A percentile compares a stretch with the other conserved stretches of the same genome.
These are phyloP conservation scores for Eucommia ulmoides DNA, from an alignment of 257 asterid genomes.

Conservation along the genomic window DNA sequence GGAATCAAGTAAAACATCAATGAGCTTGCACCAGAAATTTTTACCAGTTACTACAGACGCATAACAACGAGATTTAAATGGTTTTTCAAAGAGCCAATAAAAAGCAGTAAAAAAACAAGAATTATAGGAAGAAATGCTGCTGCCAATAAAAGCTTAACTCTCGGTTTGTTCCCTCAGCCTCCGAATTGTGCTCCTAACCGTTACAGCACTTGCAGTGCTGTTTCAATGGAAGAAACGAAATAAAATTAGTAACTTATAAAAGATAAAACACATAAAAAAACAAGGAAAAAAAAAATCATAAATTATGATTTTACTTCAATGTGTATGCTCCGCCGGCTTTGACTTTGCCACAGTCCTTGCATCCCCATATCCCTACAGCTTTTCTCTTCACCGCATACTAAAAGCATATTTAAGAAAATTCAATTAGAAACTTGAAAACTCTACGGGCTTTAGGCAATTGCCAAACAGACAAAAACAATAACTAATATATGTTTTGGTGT, in stretches of 20 bases:
- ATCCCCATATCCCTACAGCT: slow-evolving; percentile 42
- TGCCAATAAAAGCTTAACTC: slow-evolving; percentile 22
- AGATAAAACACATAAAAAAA: neutral
- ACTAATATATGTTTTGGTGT: neutral
- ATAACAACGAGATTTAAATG: too few relatives aligned
- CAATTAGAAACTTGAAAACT: neutral
- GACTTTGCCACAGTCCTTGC: slow-evolving; percentile 42
- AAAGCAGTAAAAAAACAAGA: too few relatives aligned
- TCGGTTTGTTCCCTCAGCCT: slow-evolving; percentile 39
- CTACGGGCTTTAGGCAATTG: too few relatives aligned
- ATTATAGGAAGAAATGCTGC: too few relatives aligned
- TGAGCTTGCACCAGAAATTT: too few relatives aligned
- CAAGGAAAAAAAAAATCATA: too few relatives aligned
- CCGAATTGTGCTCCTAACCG: slow-evolving; percentile 41
- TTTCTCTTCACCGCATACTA: slow-evolving; percentile 37
- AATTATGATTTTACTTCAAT: slow-evolving; percentile 19
- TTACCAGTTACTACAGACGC: too few relatives aligned
- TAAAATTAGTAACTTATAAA: neutral
- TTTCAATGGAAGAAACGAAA: slow-evolving; percentile 3
- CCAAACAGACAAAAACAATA: neutral
- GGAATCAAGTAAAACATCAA: too few relatives aligned
- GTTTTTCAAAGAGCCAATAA: too few relatives aligned
- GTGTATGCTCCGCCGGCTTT: slow-evolving; percentile 47
- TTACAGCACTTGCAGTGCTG: slow-evolving; percentile 39
- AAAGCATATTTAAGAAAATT: neutral